Percentiles rank a stretch among this genome's conserved stretches.
These are phyloP conservation scores for Aspergillus wentii DNA, from an alignment of 495 filamentous ascomycete genomes.

Conservation along the genomic window DNA sequence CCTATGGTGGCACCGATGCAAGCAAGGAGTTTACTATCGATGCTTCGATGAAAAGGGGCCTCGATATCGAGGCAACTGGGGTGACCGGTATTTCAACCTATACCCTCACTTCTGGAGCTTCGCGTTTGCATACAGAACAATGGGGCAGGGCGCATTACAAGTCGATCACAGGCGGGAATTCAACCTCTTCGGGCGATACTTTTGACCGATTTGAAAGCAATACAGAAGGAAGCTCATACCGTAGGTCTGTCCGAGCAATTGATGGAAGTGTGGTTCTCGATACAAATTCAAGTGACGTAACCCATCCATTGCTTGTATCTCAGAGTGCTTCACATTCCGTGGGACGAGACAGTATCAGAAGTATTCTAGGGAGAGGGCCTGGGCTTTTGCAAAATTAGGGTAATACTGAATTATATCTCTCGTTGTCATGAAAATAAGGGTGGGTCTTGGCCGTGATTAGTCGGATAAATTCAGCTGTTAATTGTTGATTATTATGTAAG, in stretches of 20 bases:
- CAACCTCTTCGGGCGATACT: slow-evolving; percentile 25
- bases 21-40: slow-evolving; percentile 49
- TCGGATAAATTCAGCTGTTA: too few species aligned
- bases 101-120: slow-evolving; percentile 27
- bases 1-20: slow-evolving; percentile 40
- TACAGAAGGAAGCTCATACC: slow-evolving; percentile 35
- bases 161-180: slow-evolving; percentile 14
- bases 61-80: slow-evolving; percentile 38
- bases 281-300: slow-evolving; percentile 10
- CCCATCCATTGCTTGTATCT: neutral
- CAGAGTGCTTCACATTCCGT: neutral
- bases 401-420: too few species aligned
- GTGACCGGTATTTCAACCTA: slow-evolving; percentile 53
- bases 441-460: too few species aligned
- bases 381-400: too few species aligned
- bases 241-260: slow-evolving; percentile 43
- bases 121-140: slow-evolving; percentile 21
- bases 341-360: too few species aligned
- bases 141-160: slow-evolving; percentile 23
- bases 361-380: too few species aligned
- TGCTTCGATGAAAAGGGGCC: slow-evolving; percentile 54
- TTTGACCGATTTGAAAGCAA: slow-evolving; percentile 19
- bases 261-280: slow-evolving; percentile 44
- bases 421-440: too few species aligned
- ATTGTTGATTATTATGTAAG: too few species aligned